Conservation (phyloP, 306 rosid species). For the Malus sieversii region DNA sequence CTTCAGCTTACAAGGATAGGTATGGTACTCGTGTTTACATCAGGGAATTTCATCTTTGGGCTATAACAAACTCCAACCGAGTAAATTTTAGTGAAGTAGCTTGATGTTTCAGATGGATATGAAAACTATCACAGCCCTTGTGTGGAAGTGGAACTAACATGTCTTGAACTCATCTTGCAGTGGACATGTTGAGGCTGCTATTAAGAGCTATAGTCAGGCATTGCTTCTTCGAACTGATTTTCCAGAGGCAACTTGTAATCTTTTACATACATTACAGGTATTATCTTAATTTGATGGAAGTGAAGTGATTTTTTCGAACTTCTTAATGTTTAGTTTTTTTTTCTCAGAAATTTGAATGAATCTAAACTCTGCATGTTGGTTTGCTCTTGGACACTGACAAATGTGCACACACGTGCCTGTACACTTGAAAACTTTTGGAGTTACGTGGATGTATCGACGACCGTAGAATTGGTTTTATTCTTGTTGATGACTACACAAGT, state of each 20-base stretch:
- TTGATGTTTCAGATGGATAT: background rate
- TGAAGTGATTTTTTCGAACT: background rate
- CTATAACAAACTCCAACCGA: background rate
- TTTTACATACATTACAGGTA: slow-evolving; percentile 93
- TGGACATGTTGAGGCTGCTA: slow-evolving; percentile 90
- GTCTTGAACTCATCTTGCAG: slow-evolving; percentile 33
- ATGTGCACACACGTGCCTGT: background rate
- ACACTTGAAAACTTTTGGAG: background rate
- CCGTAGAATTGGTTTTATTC: background rate
- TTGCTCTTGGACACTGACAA: background rate
- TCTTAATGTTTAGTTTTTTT: background rate
- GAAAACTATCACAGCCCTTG: background rate
- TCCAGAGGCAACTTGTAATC: slow-evolving; percentile 99
- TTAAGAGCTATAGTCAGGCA: slow-evolving; percentile 83
- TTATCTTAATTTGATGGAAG: background rate
- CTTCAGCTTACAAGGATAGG: slow-evolving; percentile 99
- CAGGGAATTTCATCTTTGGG: background rate
- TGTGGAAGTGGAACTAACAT: background rate
- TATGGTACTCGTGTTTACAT: slow-evolving; percentile 8
- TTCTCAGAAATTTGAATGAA: background rate
- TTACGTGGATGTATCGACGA: background rate
- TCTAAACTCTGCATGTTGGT: background rate
- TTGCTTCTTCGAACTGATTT: slow-evolving; percentile 74
- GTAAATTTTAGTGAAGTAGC: background rate
- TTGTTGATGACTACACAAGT: background rate